Conservation (phyloP, 257 asterid genomes). For the Thymus quinquecostatus region DNA sequence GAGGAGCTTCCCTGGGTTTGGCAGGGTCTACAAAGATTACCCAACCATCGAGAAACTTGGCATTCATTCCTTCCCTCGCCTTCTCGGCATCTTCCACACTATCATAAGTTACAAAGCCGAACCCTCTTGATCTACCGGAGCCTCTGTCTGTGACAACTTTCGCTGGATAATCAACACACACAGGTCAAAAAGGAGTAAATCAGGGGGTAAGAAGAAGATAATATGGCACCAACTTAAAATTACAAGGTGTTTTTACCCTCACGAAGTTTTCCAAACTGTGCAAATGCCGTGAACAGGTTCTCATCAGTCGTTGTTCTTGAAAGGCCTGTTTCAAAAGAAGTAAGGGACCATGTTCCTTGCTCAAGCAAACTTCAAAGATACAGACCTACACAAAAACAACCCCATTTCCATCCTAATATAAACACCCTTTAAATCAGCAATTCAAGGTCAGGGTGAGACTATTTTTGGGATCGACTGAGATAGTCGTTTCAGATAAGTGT, state of each 20-base stretch:
- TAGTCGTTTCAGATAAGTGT: background rate
- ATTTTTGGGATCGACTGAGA: no score
- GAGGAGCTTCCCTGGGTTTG: conserved; percentile 69
- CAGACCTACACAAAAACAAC: background rate
- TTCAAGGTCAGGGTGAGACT: background rate
- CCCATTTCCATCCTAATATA: background rate
- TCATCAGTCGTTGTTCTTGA: conserved; percentile 82
- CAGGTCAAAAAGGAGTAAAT: conserved; percentile 11
- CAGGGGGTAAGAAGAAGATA: background rate
- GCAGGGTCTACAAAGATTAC: conserved; percentile 97
- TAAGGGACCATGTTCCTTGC: no score
- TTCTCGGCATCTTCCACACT: conserved; percentile 87
- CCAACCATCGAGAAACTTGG: conserved; percentile 92
- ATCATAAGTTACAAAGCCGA: conserved; percentile 79
- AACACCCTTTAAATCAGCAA: background rate
- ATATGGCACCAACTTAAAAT: no score
- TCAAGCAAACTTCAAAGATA: conserved; percentile 18
- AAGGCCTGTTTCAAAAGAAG: conserved; percentile 59
- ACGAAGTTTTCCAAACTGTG: conserved; percentile 70
- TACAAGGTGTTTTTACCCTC: conserved; percentile 50
- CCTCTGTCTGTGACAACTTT: conserved; percentile 77
- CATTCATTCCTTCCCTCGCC: conserved; percentile 89
- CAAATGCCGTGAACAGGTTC: conserved; percentile 67
- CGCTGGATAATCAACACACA: conserved; percentile 49
- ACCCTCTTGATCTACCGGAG: conserved; percentile 92